Percentiles rank a stretch among this genome's conserved stretches.
Conservation (phyloP, 768 basidiomycete genomes). For the Boletus edulis region DNA sequence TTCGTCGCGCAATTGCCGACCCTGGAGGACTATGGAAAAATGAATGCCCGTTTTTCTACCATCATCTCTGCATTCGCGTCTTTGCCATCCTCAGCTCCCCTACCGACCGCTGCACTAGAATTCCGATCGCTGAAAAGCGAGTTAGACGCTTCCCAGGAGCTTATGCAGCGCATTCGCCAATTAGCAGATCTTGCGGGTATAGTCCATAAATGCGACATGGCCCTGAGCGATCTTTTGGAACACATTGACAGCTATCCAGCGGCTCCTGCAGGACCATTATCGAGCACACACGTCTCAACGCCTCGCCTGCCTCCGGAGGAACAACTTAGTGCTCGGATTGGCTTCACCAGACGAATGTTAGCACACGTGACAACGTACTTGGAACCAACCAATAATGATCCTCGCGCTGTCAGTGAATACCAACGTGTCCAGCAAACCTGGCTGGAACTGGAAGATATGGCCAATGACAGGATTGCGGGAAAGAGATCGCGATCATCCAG, state of each 20-base stretch:
- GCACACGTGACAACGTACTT: slow-evolving; percentile 44
- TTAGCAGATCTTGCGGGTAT: slow-evolving; percentile 53
- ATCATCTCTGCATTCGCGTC: slow-evolving; percentile 45
- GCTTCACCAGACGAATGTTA: slow-evolving; percentile 58
- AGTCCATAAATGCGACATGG: slow-evolving; percentile 62
- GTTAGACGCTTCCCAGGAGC: slow-evolving; percentile 45
- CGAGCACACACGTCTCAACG: slow-evolving; percentile 47
- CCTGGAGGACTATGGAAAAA: slow-evolving; percentile 42
- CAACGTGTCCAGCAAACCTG: slow-evolving; percentile 76
- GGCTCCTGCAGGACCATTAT: slow-evolving; percentile 47
- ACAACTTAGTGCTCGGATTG: slow-evolving; percentile 59
- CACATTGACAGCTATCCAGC: slow-evolving; percentile 84
- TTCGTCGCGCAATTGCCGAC: slow-evolving; percentile 50
- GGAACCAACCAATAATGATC: slow-evolving; percentile 50
- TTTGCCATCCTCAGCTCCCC: slow-evolving; percentile 44
- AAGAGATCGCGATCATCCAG: slow-evolving; percentile 66
- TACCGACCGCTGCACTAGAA: slow-evolving; percentile 50
- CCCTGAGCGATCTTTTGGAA: slow-evolving; percentile 80
- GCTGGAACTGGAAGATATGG: slow-evolving; percentile 81
- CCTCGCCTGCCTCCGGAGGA: slow-evolving; percentile 55
- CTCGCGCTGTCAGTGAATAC: slow-evolving; percentile 57
- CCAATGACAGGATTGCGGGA: slow-evolving; percentile 58
- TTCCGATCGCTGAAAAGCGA: slow-evolving; percentile 61
- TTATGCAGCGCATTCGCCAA: slow-evolving; percentile 50
- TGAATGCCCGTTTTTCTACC: slow-evolving; percentile 45